phyloP scores from a whole-genome alignment of 176 grass and related monocot genomes.

The Bolboschoenus planiculmis region DNA sequence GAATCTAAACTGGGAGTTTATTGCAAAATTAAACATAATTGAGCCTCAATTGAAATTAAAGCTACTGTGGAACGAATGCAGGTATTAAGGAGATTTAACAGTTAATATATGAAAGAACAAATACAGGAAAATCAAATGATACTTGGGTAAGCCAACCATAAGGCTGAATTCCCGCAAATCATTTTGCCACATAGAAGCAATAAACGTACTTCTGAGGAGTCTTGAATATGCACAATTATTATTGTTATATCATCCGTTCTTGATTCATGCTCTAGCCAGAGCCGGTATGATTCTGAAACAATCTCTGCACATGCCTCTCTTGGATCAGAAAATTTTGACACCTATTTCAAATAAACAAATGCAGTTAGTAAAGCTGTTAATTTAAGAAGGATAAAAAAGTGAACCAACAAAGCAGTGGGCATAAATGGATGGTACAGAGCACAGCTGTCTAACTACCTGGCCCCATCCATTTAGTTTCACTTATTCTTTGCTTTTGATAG shows the following conservation, averaged over 20 bases:
- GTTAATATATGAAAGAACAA: not conserved
- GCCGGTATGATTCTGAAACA: slow-evolving; percentile 70
- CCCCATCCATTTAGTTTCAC: not conserved
- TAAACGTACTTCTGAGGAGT: slow-evolving; percentile 50
- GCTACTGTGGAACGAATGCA: not conserved
- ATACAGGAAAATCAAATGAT: slow-evolving; percentile 27
- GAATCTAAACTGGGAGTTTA: not conserved
- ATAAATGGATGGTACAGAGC: slow-evolving; percentile 8
- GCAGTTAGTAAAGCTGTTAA: not conserved
- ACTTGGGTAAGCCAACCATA: slow-evolving; percentile 2
- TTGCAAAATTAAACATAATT: not conserved
- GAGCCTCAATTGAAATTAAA: not conserved
- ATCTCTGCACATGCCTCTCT: slow-evolving; percentile 87
- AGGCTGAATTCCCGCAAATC: not conserved
- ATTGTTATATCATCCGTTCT: slow-evolving; percentile 98
- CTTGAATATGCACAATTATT: slow-evolving; percentile 86
- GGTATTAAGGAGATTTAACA: not conserved
- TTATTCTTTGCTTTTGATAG: slow-evolving; percentile 10
- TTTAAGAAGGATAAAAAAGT: not conserved
- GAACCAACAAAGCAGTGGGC: not conserved
- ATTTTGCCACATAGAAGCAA: slow-evolving; percentile 23
- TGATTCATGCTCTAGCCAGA: slow-evolving; percentile 88
- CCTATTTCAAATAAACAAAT: slow-evolving; percentile 41
- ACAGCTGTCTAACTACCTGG: not conserved
- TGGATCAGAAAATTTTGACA: slow-evolving; percentile 67